phyloP scores from a whole-genome alignment of 345 rosid genomes.

The Clarkia xantiana region DNA sequence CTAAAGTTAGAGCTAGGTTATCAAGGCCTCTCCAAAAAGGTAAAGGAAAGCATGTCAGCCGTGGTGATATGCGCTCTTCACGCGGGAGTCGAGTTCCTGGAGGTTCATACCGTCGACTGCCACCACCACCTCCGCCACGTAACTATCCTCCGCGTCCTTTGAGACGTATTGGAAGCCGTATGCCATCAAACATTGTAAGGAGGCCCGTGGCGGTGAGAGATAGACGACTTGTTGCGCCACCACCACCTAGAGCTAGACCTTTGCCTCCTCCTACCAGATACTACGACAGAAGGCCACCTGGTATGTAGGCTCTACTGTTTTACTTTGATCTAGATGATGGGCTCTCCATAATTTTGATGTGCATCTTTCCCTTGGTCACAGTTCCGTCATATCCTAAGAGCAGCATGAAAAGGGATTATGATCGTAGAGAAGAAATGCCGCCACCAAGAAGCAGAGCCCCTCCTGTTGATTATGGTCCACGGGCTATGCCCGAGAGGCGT shows the following conservation, averaged over 20 bases:
- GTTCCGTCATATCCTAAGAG: conserved; percentile 62
- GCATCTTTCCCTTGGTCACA: conserved; percentile 15
- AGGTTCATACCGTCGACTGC: conserved; percentile 54
- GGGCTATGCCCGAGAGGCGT: conserved; percentile 63
- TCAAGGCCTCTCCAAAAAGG: conserved; percentile 90
- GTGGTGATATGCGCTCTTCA: conserved; percentile 45
- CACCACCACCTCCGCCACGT: conserved; percentile 14
- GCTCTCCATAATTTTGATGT: neutral
- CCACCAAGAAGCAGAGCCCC: conserved; percentile 62
- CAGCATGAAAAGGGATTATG: conserved; percentile 71
- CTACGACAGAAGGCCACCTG: conserved; percentile 73
- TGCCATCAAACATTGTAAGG: conserved; percentile 41
- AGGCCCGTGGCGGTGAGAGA: conserved; percentile 49
- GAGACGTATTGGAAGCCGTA: conserved; percentile 38
- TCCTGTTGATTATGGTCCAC: conserved; percentile 56
- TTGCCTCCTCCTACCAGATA: conserved; percentile 61
- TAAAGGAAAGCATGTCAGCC: conserved; percentile 45
- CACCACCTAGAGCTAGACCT: conserved; percentile 62
- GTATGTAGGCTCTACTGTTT: conserved; percentile 18
- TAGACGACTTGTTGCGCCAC: conserved; percentile 59
- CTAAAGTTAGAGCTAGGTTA: conserved; percentile 89
- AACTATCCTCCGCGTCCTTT: conserved; percentile 25
- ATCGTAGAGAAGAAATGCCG: conserved; percentile 63
- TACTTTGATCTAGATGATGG: neutral
- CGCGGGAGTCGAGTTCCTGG: conserved; percentile 46